A percentile compares a stretch with the other conserved stretches of the same genome.
Conservation (phyloP, 2,329 filamentous ascomycete genomes). For the Fusarium decemcellulare region DNA sequence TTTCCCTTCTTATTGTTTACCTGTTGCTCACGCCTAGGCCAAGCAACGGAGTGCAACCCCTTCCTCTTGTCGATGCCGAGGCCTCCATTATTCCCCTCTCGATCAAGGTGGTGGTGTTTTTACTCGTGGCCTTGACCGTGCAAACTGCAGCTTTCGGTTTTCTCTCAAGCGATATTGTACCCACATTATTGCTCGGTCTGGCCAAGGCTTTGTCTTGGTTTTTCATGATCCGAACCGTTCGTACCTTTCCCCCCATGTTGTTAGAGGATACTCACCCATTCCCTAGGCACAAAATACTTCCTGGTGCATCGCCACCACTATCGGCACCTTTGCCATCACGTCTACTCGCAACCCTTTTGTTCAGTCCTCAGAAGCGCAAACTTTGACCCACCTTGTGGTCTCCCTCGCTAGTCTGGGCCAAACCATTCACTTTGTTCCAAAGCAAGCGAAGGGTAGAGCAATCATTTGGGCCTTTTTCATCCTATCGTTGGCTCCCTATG, state of each 20-base stretch:
- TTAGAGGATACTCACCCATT: background rate
- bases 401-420: slow-evolving; percentile 53
- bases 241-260: background rate
- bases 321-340: slow-evolving; percentile 52
- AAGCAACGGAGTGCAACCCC: background rate
- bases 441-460: slow-evolving; percentile 42
- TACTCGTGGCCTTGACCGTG: slow-evolving; percentile 27
- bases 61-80: slow-evolving; percentile 45
- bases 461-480: slow-evolving; percentile 51
- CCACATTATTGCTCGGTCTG: slow-evolving; percentile 42
- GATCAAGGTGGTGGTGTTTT: slow-evolving; percentile 28
- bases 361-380: slow-evolving; percentile 45
- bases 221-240: slow-evolving; percentile 51
- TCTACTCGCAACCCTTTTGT: slow-evolving; percentile 47
- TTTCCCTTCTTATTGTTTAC: slow-evolving; percentile 50
- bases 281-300: slow-evolving; percentile 49
- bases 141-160: slow-evolving; percentile 46
- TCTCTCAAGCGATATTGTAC: slow-evolving; percentile 22
- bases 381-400: slow-evolving; percentile 44
- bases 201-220: slow-evolving; percentile 54
- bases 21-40: slow-evolving; percentile 32
- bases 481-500: slow-evolving; percentile 49
- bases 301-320: slow-evolving; percentile 48
- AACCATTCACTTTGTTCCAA: slow-evolving; percentile 49
- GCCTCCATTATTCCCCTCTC: slow-evolving; percentile 43